Base-by-base conservation (phyloP, 2,329 filamentous ascomycete species). In the Ambrosiella xylebori region DNA sequence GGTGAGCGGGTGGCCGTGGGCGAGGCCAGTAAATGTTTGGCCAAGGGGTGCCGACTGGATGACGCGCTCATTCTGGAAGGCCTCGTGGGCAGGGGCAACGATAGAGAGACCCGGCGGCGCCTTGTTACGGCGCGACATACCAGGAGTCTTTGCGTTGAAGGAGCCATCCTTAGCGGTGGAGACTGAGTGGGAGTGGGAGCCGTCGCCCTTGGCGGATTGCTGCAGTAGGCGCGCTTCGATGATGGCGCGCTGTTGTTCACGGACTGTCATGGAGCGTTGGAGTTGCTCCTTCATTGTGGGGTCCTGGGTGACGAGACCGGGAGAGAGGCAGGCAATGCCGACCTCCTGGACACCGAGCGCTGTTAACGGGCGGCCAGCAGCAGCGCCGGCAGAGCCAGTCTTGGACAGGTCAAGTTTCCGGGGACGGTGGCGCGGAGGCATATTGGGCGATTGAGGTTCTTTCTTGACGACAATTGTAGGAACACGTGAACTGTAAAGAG, bases 401-500 rank as follows among this genome's bases (percentile, higher is more conserved):
- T 83, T 84, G 62, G 86, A 87, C 38, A 94, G 77, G 68, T 93
- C 86, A 59, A 94, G 77, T 66, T 81, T 84, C 66, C 85, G 80
- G 12, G 87, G 87, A 60, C 87, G 79, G 66, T 88, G 87, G 56
- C 86, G 80, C 61, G 81, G 79, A 56, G 81, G 76, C 66, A 93
- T 80, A 62, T 85, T 85, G 57, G 91, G 91, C 52, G 91, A 96
- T 47, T 85, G 81, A 39, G 90, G 90, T 70, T 98, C 93, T 71
- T 96, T 96, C 76, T 97, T 97, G 61, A 98, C 90, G 63, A 95
- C 79, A 62, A 96, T 94, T 72, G 88, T 90, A 45, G 87, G 86
- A 36, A 71, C 70, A 51, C 72, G 76, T 69, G 69, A 73, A 71
- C 68, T 77, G 74, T 71, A 75, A 76, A 70, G 75, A 65, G 60